A percentile compares a stretch with the other conserved stretches of the same genome.
These are phyloP conservation scores for Harringtonia aguacate DNA, from an alignment of 2,329 filamentous ascomycete species.

Conservation along the genomic window DNA sequence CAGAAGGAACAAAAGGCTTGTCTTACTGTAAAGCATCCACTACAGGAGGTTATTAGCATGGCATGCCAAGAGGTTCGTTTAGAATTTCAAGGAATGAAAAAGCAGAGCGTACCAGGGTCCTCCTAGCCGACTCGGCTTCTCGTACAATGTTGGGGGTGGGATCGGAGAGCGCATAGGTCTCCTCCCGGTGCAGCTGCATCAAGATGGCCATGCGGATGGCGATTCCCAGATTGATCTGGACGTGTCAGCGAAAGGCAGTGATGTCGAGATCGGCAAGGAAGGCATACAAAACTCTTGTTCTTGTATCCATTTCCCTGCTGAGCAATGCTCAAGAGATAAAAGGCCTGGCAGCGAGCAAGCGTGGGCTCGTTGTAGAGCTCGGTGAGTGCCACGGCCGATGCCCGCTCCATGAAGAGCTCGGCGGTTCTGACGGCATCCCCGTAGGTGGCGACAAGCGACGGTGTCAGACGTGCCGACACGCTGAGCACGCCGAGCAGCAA, in stretches of 20 bases:
- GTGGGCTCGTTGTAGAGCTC: slow-evolving; percentile 43
- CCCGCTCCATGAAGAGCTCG: slow-evolving; percentile 41
- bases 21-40: slow-evolving; percentile 45
- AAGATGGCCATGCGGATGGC: slow-evolving; percentile 44
- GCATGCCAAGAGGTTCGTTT: neutral
- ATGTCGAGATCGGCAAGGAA: neutral
- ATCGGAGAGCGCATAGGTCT: slow-evolving; percentile 35
- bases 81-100: neutral
- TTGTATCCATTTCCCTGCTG: slow-evolving; percentile 45
- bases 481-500: slow-evolving; percentile 44
- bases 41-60: slow-evolving; percentile 13
- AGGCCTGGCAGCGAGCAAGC: slow-evolving; percentile 45
- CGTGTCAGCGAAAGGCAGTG: slow-evolving; percentile 10
- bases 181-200: slow-evolving; percentile 44
- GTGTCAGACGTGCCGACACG: slow-evolving; percentile 44
- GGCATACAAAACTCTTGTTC: slow-evolving; percentile 41
- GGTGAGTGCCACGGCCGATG: slow-evolving; percentile 32
- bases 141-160: slow-evolving; percentile 34
- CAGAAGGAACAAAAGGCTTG: too few relatives aligned
- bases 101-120: slow-evolving; percentile 36
- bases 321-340: slow-evolving; percentile 47
- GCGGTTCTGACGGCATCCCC: slow-evolving; percentile 40
- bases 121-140: slow-evolving; percentile 42
- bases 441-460: slow-evolving; percentile 34
- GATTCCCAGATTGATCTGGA: slow-evolving; percentile 44